Evolutionary conservation across 305 asterid species (phyloP).

Genomic region (Fraxinus baroniana): DNA sequence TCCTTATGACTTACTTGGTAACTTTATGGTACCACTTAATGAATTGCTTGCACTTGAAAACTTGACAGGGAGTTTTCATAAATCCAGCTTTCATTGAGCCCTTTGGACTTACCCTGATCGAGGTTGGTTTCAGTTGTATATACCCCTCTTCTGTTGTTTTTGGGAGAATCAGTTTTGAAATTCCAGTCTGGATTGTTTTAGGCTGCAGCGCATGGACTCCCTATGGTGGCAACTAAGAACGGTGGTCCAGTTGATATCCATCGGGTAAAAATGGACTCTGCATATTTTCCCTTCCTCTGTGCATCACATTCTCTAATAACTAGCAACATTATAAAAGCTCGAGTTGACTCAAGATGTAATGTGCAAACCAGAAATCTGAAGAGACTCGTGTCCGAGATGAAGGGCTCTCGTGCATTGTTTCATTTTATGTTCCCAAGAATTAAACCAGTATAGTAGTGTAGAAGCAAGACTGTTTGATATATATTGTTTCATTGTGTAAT

Average conservation of each 20-base stretch:
- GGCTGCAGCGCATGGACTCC: constrained; percentile 98
- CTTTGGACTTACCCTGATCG: constrained; percentile 85
- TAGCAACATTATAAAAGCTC: neutral
- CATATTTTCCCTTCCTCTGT: neutral
- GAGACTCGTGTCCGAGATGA: neutral
- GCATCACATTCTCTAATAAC: neutral
- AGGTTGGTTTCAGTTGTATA: constrained; percentile 45
- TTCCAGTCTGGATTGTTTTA: constrained; percentile 25
- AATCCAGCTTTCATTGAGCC: constrained; percentile 93
- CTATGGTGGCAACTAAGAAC: constrained; percentile 88
- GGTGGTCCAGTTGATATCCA: constrained; percentile 97
- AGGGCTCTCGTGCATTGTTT: neutral
- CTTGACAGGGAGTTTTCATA: constrained; percentile 81
- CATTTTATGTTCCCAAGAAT: neutral
- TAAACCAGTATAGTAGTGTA: neutral
- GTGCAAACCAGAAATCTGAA: neutral
- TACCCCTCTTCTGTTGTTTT: neutral
- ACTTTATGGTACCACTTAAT: neutral
- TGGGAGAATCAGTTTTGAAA: constrained; percentile 8
- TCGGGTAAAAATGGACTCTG: constrained; percentile 46
- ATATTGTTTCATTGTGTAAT: constrained; percentile 1
- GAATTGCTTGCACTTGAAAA: constrained; percentile 3
- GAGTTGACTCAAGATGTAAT: neutral
- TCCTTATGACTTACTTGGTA: neutral
- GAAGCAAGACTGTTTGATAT: neutral